Evolutionary conservation across 495 filamentous ascomycete species (phyloP).

Genomic region (Penicillium paxilli): DNA sequence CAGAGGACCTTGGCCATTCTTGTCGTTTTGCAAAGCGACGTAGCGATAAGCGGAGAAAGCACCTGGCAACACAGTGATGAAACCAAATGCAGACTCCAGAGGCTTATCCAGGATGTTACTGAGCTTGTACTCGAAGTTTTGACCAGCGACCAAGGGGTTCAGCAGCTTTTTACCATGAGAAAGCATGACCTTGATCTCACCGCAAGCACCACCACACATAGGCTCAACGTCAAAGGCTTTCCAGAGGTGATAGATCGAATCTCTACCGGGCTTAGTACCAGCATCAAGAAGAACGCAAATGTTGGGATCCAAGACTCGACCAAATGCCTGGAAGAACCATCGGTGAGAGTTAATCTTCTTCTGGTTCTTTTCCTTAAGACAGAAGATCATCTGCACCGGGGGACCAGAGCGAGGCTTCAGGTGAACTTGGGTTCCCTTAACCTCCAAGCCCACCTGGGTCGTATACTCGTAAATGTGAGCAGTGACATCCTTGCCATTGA

Average conservation of each 20-base stretch:
- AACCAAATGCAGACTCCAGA: constrained; percentile 95
- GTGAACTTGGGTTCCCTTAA: constrained; percentile 85
- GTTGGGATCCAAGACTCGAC: constrained; percentile 87
- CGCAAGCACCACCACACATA: constrained; percentile 95
- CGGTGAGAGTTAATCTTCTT: constrained; percentile 99
- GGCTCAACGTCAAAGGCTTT: constrained; percentile 98
- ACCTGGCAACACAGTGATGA: constrained; percentile 94
- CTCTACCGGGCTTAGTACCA: constrained; percentile 88
- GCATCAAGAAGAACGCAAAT: constrained; percentile 97
- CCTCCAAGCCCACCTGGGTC: constrained; percentile 81
- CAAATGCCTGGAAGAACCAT: constrained; percentile 99
- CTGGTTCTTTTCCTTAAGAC: constrained; percentile 98
- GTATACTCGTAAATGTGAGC: constrained; percentile 99
- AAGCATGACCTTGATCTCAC: constrained; percentile 99
- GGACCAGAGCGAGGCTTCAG: constrained; percentile 72
- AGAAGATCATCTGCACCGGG: constrained; percentile 97
- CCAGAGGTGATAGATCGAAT: constrained; percentile 96
- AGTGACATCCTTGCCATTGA: constrained; percentile 95
- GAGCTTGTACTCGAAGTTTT: constrained; percentile 99
- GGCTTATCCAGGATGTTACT: constrained; percentile 99
- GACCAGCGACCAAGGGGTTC: constrained; percentile 92
- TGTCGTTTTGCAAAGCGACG: constrained; percentile 93
- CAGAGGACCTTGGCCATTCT: constrained; percentile 85
- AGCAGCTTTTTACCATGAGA: constrained; percentile 86
- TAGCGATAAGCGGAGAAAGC: constrained; percentile 98